Conservation (phyloP, 2,329 filamentous ascomycete species). For the Apiospora rasikravindrae region DNA sequence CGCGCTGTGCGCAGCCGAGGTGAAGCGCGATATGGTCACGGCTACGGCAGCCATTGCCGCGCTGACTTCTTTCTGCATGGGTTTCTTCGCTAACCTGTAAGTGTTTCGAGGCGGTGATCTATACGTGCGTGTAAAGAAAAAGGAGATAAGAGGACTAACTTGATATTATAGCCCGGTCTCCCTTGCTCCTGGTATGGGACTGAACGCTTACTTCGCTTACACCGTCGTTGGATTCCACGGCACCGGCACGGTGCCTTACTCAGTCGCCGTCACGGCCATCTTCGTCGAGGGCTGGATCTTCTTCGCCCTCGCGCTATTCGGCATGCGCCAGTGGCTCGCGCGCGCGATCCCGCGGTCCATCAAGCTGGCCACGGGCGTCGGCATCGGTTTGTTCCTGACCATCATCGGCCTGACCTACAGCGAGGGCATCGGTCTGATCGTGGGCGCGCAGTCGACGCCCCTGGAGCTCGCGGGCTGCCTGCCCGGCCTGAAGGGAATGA, state of each 20-base stretch:
- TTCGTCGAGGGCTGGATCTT: conserved; percentile 91
- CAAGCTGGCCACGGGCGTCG: conserved; percentile 84
- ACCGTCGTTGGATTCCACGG: conserved; percentile 78
- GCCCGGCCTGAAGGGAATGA: conserved; percentile 33
- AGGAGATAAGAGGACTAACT: neutral
- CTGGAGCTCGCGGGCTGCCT: conserved; percentile 77
- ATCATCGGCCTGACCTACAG: conserved; percentile 79
- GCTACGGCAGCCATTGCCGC: conserved; percentile 84
- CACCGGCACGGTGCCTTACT: conserved; percentile 73
- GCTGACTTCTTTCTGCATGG: conserved; percentile 82
- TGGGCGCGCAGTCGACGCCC: conserved; percentile 71
- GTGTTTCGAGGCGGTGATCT: conserved; percentile 30
- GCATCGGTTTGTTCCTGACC: conserved; percentile 83
- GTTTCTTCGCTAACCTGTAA: conserved; percentile 77
- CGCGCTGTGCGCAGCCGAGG: conserved; percentile 62
- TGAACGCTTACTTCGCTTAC: conserved; percentile 86
- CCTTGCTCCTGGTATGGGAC: conserved; percentile 76
- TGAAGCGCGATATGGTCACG: conserved; percentile 82
- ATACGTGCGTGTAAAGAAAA: too few species aligned
- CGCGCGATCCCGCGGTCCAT: conserved; percentile 82
- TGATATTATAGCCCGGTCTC: conserved; percentile 60
- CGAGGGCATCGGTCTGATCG: conserved; percentile 81
- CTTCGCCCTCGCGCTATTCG: conserved; percentile 77
- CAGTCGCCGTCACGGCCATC: conserved; percentile 80
- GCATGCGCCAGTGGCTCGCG: conserved; percentile 87